phyloP scores from a whole-genome alignment of 2,329 filamentous ascomycete genomes.

The Penicillium paneum region DNA sequence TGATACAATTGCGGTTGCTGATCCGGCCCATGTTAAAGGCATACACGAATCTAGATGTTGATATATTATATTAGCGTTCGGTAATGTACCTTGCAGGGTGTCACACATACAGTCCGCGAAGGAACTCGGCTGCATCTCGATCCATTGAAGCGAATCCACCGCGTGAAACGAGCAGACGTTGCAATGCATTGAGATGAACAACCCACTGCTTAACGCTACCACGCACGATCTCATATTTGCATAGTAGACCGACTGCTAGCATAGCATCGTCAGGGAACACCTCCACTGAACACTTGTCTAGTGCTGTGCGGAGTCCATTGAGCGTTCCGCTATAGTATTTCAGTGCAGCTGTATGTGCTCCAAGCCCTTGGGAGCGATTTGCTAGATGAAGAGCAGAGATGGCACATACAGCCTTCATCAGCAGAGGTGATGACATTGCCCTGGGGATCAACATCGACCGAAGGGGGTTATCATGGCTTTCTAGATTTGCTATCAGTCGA shows the following conservation, averaged over 20 bases:
- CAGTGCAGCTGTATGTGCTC: constrained; percentile 30
- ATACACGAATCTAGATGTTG: constrained; percentile 33
- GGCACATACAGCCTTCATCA: constrained; percentile 40
- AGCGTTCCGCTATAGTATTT: constrained; percentile 36
- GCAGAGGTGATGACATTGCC: constrained; percentile 35
- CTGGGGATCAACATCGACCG: constrained; percentile 36
- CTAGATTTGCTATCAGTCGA: constrained; percentile 36
- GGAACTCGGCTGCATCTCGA: constrained; percentile 31
- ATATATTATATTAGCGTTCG: neutral
- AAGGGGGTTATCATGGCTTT: constrained; percentile 37
- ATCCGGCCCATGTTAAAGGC: constrained; percentile 35
- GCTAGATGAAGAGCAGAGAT: constrained; percentile 38
- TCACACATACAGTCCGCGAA: constrained; percentile 34
- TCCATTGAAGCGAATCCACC: constrained; percentile 33
- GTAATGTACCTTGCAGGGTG: neutral
- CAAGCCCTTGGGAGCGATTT: constrained; percentile 27
- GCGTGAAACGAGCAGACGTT: constrained; percentile 32
- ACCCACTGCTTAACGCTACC: constrained; percentile 40
- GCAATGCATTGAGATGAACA: constrained; percentile 36
- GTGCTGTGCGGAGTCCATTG: constrained; percentile 29
- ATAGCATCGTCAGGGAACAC: constrained; percentile 32
- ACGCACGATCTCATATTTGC: constrained; percentile 40
- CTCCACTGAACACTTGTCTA: constrained; percentile 19
- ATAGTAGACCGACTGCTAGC: constrained; percentile 36
- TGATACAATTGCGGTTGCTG: constrained; percentile 30